A percentile compares a stretch with the other conserved stretches of the same genome.
These are phyloP conservation scores for Sugiyamaella americana DNA, from an alignment of 805 yeast genomes.

Conservation along the genomic window DNA sequence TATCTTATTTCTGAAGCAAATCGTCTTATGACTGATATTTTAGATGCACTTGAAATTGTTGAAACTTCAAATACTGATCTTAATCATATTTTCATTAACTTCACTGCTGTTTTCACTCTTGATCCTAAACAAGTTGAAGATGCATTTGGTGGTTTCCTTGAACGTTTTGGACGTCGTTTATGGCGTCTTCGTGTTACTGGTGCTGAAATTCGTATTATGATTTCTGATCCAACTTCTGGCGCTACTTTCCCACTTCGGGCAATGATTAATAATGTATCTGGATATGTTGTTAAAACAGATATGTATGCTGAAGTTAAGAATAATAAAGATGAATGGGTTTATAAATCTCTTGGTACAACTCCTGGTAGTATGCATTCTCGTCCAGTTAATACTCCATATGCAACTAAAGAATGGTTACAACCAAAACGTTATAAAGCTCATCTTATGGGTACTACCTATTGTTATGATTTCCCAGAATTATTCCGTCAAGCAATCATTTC, in stretches of 20 bases:
- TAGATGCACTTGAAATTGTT: slow-evolving; percentile 89
- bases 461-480: slow-evolving; percentile 97
- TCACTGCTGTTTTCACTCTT: slow-evolving; percentile 90
- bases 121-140: slow-evolving; percentile 94
- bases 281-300: slow-evolving; percentile 94
- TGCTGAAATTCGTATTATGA: slow-evolving; percentile 95
- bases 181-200: slow-evolving; percentile 96
- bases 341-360: slow-evolving; percentile 78
- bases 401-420: slow-evolving; percentile 96
- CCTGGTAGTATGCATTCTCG: slow-evolving; percentile 98
- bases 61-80: slow-evolving; percentile 93
- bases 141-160: slow-evolving; percentile 96
- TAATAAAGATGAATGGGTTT: slow-evolving; percentile 91
- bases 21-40: slow-evolving; percentile 89
- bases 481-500: slow-evolving; percentile 87
- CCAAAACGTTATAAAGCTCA: slow-evolving; percentile 99
- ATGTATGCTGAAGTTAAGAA: slow-evolving; percentile 91
- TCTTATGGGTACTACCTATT: slow-evolving; percentile 95
- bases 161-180: slow-evolving; percentile 92
- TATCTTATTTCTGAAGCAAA: slow-evolving; percentile 95
- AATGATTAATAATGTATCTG: slow-evolving; percentile 90
- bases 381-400: slow-evolving; percentile 91
- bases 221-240: slow-evolving; percentile 87
- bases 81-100: slow-evolving; percentile 95
- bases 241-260: slow-evolving; percentile 95